Evolutionary conservation across 768 basidiomycete genomes (phyloP).

Genomic region (Boletus bicolor): DNA sequence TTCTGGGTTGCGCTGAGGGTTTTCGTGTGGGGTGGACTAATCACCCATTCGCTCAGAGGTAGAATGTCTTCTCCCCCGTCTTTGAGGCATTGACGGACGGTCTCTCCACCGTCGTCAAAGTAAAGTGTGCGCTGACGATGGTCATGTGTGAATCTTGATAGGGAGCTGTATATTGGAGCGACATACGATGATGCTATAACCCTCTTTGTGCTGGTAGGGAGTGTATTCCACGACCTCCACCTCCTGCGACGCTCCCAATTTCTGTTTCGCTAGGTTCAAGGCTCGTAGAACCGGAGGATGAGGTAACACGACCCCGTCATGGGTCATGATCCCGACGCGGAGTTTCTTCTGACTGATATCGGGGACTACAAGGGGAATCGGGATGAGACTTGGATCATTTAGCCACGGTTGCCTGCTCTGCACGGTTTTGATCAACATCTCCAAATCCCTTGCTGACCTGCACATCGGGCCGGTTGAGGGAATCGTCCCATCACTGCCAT

Average conservation of each 20-base stretch:
- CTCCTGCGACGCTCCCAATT: constrained; percentile 31
- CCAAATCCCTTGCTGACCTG: constrained; percentile 25
- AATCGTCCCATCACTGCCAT: constrained; percentile 23
- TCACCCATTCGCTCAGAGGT: constrained; percentile 37
- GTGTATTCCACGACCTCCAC: constrained; percentile 38
- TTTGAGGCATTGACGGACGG: constrained; percentile 18
- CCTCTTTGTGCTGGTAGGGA: constrained; percentile 35
- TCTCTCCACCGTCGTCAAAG: constrained; percentile 38
- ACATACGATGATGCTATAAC: constrained; percentile 32
- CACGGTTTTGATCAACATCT: constrained; percentile 17
- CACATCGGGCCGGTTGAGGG: constrained; percentile 26
- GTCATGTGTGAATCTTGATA: not conserved
- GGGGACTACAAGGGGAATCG: constrained; percentile 26
- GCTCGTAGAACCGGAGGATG: constrained; percentile 43
- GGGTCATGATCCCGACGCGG: constrained; percentile 28
- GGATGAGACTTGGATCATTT: constrained; percentile 35
- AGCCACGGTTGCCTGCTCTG: constrained; percentile 40
- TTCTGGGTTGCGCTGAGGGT: constrained; percentile 22
- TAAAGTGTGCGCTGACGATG: constrained; percentile 34
- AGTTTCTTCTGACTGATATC: constrained; percentile 30
- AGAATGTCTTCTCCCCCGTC: constrained; percentile 35
- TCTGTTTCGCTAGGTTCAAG: constrained; percentile 35
- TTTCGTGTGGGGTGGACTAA: constrained; percentile 26
- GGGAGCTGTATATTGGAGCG: not conserved
- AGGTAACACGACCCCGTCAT: constrained; percentile 38